A percentile compares a stretch with the other conserved stretches of the same genome.
Conservation (phyloP, 306 rosid species). For the Alnus rubra region DNA sequence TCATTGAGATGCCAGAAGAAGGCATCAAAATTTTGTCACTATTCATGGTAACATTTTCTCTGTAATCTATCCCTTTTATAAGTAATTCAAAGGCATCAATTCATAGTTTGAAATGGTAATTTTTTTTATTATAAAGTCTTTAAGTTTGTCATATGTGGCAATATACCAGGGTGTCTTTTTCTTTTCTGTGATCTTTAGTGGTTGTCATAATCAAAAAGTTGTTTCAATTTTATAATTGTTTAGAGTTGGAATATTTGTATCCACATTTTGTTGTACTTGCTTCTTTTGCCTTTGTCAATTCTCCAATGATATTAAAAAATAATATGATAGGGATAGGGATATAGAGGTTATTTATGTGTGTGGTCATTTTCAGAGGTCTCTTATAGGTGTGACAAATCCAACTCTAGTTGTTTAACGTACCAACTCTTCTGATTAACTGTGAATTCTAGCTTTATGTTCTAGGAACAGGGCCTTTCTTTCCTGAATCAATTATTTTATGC, state of each 20-base stretch:
- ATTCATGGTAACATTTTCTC: slow-evolving; percentile 18
- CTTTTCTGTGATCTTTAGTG: slow-evolving; percentile 15
- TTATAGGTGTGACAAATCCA: background rate
- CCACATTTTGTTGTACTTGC: background rate
- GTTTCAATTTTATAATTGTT: background rate
- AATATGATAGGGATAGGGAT: background rate
- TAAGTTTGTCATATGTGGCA: slow-evolving; percentile 12
- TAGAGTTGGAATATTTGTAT: background rate
- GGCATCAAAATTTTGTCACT: slow-evolving; percentile 28
- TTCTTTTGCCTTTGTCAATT: background rate
- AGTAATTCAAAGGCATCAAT: slow-evolving; percentile 18
- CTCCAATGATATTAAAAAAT: background rate
- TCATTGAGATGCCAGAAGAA: slow-evolving; percentile 24
- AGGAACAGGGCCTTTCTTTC: background rate
- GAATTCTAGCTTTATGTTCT: background rate
- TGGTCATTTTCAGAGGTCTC: background rate
- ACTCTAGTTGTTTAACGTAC: too few relatives aligned
- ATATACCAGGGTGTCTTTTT: slow-evolving; percentile 11
- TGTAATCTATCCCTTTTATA: slow-evolving; percentile 7
- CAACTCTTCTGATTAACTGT: background rate
- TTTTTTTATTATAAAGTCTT: background rate
- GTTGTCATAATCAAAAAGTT: background rate
- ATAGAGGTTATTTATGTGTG: background rate
- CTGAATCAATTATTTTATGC: background rate
- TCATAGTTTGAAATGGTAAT: slow-evolving; percentile 9